Conservation (phyloP, 768 basidiomycete genomes). For the Psilocybe sp. region DNA sequence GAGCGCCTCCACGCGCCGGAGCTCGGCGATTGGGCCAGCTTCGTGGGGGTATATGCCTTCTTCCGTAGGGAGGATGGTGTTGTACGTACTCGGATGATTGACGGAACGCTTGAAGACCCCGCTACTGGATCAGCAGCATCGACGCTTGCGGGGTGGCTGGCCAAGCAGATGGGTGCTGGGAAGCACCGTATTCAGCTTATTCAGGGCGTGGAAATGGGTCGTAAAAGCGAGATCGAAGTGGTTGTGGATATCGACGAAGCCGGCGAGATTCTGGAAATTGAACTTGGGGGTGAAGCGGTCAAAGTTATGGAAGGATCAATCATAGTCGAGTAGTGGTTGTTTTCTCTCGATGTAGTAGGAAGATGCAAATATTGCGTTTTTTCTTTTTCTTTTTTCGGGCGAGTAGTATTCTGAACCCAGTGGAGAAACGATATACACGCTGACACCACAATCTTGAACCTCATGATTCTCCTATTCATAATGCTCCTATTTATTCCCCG, state of each 20-base stretch:
- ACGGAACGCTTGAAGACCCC: constrained; percentile 38
- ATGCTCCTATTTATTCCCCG: too few relatives aligned
- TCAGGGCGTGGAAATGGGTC: constrained; percentile 46
- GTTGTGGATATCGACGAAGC: constrained; percentile 29
- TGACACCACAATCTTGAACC: too few relatives aligned
- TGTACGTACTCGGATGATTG: constrained; percentile 40
- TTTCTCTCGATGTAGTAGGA: too few relatives aligned
- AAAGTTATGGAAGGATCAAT: constrained; percentile 34
- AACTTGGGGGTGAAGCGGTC: constrained; percentile 37
- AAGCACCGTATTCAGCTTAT: constrained; percentile 33
- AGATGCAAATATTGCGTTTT: too few relatives aligned
- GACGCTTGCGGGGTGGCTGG: constrained; percentile 40
- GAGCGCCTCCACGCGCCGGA: constrained; percentile 22
- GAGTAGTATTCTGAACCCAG: too few relatives aligned
- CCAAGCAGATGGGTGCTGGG: constrained; percentile 30
- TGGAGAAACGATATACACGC: too few relatives aligned
- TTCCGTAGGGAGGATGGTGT: constrained; percentile 28
- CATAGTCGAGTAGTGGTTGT: neutral
- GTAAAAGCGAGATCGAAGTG: constrained; percentile 39
- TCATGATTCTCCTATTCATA: too few relatives aligned
- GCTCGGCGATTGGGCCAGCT: constrained; percentile 38
- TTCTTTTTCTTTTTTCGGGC: too few relatives aligned
- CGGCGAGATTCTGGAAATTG: constrained; percentile 28
- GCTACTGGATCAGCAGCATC: constrained; percentile 46
- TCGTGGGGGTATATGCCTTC: constrained; percentile 36